A percentile compares a stretch with the other conserved stretches of the same genome.
These are phyloP conservation scores for Rusavskia elegans DNA, from an alignment of 495 filamentous ascomycete species.

Conservation along the genomic window DNA sequence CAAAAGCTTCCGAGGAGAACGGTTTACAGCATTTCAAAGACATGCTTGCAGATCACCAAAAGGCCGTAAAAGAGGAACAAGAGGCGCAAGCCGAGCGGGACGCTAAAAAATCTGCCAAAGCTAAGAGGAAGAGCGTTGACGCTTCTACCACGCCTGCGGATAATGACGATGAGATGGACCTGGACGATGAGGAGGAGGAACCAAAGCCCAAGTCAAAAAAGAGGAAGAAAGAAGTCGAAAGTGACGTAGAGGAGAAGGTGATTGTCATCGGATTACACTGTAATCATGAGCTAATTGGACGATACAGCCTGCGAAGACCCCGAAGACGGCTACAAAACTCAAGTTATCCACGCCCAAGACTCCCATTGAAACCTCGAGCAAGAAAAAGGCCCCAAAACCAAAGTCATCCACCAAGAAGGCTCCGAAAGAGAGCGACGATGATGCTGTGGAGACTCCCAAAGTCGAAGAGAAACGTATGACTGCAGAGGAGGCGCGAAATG, in stretches of 20 bases:
- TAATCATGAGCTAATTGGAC: slow-evolving; percentile 5
- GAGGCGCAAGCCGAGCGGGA: slow-evolving; percentile 46
- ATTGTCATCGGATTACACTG: slow-evolving; percentile 2
- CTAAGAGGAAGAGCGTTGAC: slow-evolving; percentile 38
- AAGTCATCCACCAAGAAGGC: slow-evolving; percentile 33
- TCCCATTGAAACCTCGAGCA: slow-evolving; percentile 24
- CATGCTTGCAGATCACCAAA: slow-evolving; percentile 44
- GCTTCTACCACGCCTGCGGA: slow-evolving; percentile 18
- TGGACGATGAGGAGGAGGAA: slow-evolving; percentile 30
- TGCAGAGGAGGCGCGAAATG: slow-evolving; percentile 45
- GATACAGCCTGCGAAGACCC: slow-evolving; percentile 36
- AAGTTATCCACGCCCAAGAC: slow-evolving; percentile 38
- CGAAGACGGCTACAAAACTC: slow-evolving; percentile 41
- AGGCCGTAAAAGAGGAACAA: slow-evolving; percentile 44
- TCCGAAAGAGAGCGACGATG: slow-evolving; percentile 29
- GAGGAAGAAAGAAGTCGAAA: slow-evolving; percentile 50
- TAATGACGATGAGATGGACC: slow-evolving; percentile 68
- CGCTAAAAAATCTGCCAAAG: slow-evolving; percentile 32
- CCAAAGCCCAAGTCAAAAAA: slow-evolving; percentile 46
- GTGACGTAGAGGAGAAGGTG: slow-evolving; percentile 51
- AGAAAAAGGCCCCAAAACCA: slow-evolving; percentile 43
- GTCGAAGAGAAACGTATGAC: slow-evolving; percentile 37
- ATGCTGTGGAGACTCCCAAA: slow-evolving; percentile 27
- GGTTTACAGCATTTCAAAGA: slow-evolving; percentile 62
- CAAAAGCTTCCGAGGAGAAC: slow-evolving; percentile 54